Conservation (phyloP, 2,329 filamentous ascomycete genomes). For the Colletotrichum liaoningense region DNA sequence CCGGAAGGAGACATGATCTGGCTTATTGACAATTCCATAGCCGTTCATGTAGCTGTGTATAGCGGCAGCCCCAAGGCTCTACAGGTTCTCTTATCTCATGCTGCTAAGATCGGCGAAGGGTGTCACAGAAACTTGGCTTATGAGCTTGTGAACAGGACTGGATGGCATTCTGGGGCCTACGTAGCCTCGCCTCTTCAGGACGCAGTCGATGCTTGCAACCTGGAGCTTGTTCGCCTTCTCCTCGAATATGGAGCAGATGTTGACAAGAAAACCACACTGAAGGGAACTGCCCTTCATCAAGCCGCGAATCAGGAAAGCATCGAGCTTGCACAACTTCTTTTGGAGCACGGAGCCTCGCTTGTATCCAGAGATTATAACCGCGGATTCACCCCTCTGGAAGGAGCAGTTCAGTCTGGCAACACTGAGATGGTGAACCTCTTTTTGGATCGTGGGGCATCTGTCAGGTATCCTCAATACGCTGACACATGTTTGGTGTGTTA, state of each 20-base stretch:
- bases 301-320: neutral
- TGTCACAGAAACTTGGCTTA: neutral
- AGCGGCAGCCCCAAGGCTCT: neutral
- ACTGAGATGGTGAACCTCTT: neutral
- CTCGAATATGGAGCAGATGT: neutral
- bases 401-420: neutral
- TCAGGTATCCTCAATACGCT: neutral
- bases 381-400: neutral
- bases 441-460: neutral
- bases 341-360: slow-evolving; percentile 1
- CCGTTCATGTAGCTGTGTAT: neutral
- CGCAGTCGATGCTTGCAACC: neutral
- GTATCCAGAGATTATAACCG: neutral
- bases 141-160: neutral
- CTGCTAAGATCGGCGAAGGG: neutral
- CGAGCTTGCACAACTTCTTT: neutral
- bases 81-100: neutral
- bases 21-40: slow-evolving; percentile 2
- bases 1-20: neutral
- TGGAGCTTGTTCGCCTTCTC: neutral
- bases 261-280: neutral
- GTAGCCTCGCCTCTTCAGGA: neutral
- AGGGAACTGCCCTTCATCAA: neutral
- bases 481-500: neutral
- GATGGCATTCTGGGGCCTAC: neutral